Conservation (phyloP, 805 yeast genomes). For the Sugiyamaella boreocaroliniensis region DNA sequence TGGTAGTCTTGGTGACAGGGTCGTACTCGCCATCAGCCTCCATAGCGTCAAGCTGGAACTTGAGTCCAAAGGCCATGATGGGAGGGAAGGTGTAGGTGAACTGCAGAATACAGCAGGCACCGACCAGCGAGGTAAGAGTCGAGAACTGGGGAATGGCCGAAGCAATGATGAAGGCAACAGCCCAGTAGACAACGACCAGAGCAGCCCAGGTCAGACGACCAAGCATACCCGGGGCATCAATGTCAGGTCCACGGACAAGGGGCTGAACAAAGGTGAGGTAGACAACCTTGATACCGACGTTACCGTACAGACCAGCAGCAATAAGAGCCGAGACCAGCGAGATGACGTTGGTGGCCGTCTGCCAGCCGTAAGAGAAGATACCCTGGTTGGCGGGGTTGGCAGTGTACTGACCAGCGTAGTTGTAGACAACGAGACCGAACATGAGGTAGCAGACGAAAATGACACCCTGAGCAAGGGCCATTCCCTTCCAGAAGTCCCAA, state of each 20-base stretch:
- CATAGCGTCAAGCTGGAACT: slow-evolving; percentile 26
- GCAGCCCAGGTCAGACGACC: slow-evolving; percentile 36
- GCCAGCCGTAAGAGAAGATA: slow-evolving; percentile 32
- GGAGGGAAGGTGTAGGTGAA: slow-evolving; percentile 43
- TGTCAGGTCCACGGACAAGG: slow-evolving; percentile 29
- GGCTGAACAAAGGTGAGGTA: slow-evolving; percentile 36
- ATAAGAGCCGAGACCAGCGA: slow-evolving; percentile 36
- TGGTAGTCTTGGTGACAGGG: slow-evolving; percentile 17
- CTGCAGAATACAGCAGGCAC: slow-evolving; percentile 41
- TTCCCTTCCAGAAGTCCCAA: slow-evolving; percentile 44
- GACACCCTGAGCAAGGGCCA: slow-evolving; percentile 37
- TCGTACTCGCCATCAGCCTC: slow-evolving; percentile 26
- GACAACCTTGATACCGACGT: slow-evolving; percentile 41
- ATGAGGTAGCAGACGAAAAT: slow-evolving; percentile 37
- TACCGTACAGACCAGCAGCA: slow-evolving; percentile 42
- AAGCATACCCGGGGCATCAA: slow-evolving; percentile 25
- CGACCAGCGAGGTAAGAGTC: slow-evolving; percentile 35
- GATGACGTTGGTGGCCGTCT: slow-evolving; percentile 34
- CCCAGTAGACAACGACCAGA: slow-evolving; percentile 39
- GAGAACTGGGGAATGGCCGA: slow-evolving; percentile 41
- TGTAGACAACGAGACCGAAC: slow-evolving; percentile 40
- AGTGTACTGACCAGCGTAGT: slow-evolving; percentile 41
- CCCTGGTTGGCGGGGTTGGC: slow-evolving; percentile 43
- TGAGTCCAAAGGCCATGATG: slow-evolving; percentile 20
- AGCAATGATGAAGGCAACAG: slow-evolving; percentile 38